These are phyloP conservation scores for Dovyalis caffra DNA, from an alignment of 345 rosid species.

Conservation along the genomic window DNA sequence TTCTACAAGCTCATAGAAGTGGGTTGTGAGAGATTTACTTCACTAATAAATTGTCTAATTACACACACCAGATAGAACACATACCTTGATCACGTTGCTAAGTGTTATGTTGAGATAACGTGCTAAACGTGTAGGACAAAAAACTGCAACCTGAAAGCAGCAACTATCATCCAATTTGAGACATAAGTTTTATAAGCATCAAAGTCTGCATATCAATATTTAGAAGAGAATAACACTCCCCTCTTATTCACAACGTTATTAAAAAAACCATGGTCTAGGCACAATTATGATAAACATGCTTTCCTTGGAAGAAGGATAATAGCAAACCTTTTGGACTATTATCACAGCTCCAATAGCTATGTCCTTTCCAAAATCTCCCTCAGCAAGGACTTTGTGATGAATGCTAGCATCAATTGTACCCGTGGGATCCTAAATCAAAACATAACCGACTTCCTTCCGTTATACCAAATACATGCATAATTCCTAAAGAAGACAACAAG, in stretches of 20 bases:
- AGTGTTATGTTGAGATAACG: constrained; percentile 72
- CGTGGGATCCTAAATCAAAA: constrained; percentile 65
- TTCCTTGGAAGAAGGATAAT: neutral
- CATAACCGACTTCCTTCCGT: neutral
- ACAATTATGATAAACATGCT: neutral
- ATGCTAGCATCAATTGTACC: constrained; percentile 75
- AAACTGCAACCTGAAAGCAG: constrained; percentile 68
- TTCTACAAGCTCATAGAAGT: neutral
- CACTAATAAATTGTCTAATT: neutral
- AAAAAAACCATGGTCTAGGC: neutral
- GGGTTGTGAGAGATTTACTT: neutral
- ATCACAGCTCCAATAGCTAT: constrained; percentile 70
- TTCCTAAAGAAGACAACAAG: constrained; percentile 4
- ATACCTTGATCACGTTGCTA: constrained; percentile 74
- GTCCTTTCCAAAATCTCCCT: constrained; percentile 54
- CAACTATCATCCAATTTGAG: neutral
- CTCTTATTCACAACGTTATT: neutral
- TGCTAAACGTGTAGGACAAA: constrained; percentile 47
- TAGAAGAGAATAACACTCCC: neutral
- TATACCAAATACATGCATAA: neutral
- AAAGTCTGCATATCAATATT: neutral
- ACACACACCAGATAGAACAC: constrained; percentile 3
- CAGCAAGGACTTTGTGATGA: constrained; percentile 55
- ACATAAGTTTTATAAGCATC: neutral
- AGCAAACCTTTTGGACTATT: constrained; percentile 60